Conservation (phyloP, 441 rosid genomes). For the Mallotus repandus region DNA sequence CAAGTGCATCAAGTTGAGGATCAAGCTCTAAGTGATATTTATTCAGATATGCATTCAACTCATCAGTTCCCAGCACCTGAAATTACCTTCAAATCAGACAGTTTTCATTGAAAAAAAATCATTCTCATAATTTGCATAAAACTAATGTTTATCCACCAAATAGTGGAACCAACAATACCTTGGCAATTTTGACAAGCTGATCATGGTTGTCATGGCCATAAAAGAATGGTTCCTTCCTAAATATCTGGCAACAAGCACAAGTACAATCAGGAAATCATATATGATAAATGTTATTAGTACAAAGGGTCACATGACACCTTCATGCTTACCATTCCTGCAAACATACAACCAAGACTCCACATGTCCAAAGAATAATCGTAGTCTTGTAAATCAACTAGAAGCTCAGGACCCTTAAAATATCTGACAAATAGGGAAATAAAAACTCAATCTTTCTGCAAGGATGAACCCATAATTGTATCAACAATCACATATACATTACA, state of each 20-base stretch:
- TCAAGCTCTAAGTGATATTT: conserved; percentile 90
- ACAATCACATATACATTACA: neutral
- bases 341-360: conserved; percentile 99
- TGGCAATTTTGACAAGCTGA: conserved; percentile 92
- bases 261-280: conserved; percentile 15
- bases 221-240: conserved; percentile 94
- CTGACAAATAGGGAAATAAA: conserved; percentile 37
- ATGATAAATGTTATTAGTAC: neutral
- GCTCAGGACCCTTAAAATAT: conserved; percentile 95
- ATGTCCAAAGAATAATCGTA: conserved; percentile 94
- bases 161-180: conserved; percentile 46
- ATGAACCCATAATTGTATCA: conserved; percentile 16
- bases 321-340: conserved; percentile 90
- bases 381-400: conserved; percentile 89
- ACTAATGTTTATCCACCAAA: neutral
- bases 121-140: neutral
- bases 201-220: conserved; percentile 98
- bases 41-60: conserved; percentile 74
- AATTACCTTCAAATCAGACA: conserved; percentile 23
- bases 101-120: neutral
- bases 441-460: conserved; percentile 14
- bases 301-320: neutral
- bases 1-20: conserved; percentile 90
- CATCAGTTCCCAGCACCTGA: conserved; percentile 95
- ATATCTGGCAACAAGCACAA: conserved; percentile 52